Conservation (phyloP, 176 grass and related monocot species). For the Pharus latifolius region DNA sequence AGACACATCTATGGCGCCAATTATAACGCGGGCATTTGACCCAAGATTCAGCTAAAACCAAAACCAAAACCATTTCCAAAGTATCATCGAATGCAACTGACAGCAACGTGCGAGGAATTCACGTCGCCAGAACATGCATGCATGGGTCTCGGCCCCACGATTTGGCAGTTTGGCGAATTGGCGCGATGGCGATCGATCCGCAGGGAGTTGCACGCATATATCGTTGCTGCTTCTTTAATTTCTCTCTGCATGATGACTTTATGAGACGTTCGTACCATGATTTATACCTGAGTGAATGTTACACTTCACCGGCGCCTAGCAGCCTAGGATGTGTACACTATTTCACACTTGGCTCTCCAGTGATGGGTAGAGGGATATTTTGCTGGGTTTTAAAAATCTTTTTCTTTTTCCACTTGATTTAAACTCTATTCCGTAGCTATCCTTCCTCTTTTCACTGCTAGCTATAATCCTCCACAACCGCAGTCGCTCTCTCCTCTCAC, state of each 20-base stretch:
- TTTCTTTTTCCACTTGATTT: too few relatives aligned
- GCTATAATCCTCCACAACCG: too few relatives aligned
- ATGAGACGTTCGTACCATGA: not conserved
- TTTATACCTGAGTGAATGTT: not conserved
- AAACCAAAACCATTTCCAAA: not conserved
- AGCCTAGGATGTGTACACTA: too few relatives aligned
- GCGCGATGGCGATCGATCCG: not conserved
- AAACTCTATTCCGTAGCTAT: too few relatives aligned
- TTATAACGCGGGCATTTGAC: not conserved
- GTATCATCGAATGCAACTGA: conserved; percentile 7
- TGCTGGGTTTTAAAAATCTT: too few relatives aligned
- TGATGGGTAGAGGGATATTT: too few relatives aligned
- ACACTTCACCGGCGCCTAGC: not conserved
- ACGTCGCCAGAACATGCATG: not conserved
- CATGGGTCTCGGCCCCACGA: not conserved
- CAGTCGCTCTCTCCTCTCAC: too few relatives aligned
- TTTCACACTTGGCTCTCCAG: too few relatives aligned
- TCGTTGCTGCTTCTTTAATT: not conserved
- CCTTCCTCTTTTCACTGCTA: too few relatives aligned
- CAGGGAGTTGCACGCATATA: not conserved
- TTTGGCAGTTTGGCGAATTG: not conserved
- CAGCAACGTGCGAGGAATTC: not conserved
- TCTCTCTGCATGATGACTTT: not conserved
- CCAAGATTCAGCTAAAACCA: not conserved
- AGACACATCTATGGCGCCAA: not conserved